A percentile compares a stretch with the other conserved stretches of the same genome.
Evolutionary conservation across 345 rosid species (phyloP).

Genomic region (Lepidium africanum): DNA sequence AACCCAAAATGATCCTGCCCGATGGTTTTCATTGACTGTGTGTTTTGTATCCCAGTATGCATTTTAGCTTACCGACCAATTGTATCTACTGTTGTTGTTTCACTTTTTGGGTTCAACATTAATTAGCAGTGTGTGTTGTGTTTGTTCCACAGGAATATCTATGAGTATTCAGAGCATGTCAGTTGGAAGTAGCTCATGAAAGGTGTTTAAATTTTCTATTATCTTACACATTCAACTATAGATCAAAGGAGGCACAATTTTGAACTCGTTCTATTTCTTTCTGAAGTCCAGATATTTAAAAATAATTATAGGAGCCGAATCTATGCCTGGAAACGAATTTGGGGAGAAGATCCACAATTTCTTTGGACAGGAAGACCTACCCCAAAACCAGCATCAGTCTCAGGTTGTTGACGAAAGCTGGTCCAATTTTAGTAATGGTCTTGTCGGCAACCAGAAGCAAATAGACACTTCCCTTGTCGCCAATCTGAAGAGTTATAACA

Average conservation of each 20-base stretch:
- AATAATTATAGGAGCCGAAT: constrained; percentile 35
- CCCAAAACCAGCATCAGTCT: constrained; percentile 60
- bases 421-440: constrained; percentile 47
- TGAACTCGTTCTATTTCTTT: constrained; percentile 20
- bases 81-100: not conserved
- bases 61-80: not conserved
- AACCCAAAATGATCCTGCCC: not conserved
- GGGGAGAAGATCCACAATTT: constrained; percentile 90
- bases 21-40: not conserved
- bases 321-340: constrained; percentile 97
- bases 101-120: not conserved
- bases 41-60: not conserved
- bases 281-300: constrained; percentile 20
- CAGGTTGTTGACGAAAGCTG: constrained; percentile 59
- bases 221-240: not conserved
- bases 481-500: constrained; percentile 46
- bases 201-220: constrained; percentile 21
- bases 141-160: constrained; percentile 2
- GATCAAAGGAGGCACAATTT: not conserved
- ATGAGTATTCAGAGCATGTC: constrained; percentile 4
- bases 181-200: constrained; percentile 23
- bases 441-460: constrained; percentile 60
- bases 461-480: constrained; percentile 42
- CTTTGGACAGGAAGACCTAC: constrained; percentile 61
- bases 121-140: not conserved